A percentile compares a stretch with the other conserved stretches of the same genome.
Evolutionary conservation across 768 basidiomycete genomes (phyloP).

Genomic region (Pholiota molesta): DNA sequence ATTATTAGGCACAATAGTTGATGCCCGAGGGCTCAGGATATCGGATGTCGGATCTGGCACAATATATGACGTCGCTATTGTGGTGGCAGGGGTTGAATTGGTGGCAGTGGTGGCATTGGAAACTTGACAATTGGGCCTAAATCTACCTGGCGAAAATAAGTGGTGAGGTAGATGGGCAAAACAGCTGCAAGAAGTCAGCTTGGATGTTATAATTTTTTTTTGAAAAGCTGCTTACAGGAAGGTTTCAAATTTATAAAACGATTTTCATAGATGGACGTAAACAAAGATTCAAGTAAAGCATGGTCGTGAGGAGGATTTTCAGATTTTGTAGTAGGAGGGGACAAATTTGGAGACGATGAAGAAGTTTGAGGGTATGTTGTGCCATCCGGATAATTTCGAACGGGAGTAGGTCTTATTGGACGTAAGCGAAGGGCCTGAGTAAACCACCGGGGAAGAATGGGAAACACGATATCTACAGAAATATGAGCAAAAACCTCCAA

Average conservation of each 20-base stretch:
- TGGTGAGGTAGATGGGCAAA: constrained; percentile 69
- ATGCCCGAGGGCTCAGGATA: constrained; percentile 34
- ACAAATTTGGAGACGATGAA: constrained; percentile 25
- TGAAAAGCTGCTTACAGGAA: constrained; percentile 49
- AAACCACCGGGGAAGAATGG: constrained; percentile 77
- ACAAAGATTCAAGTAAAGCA: constrained; percentile 68
- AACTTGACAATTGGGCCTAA: constrained; percentile 63
- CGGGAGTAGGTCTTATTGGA: constrained; percentile 48
- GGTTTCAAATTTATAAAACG: constrained; percentile 75
- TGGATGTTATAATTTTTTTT: not conserved
- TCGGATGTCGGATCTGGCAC: constrained; percentile 37
- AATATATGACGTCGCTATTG: constrained; percentile 44
- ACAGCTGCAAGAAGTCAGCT: constrained; percentile 45
- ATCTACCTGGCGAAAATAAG: constrained; percentile 68
- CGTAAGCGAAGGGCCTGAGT: constrained; percentile 66
- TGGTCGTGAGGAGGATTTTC: constrained; percentile 59
- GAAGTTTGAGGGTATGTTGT: constrained; percentile 33
- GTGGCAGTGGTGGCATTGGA: constrained; percentile 71
- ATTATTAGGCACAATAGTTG: constrained; percentile 34
- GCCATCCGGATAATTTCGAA: constrained; percentile 51
- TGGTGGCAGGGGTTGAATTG: constrained; percentile 56
- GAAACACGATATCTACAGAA: constrained; percentile 69
- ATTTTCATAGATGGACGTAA: constrained; percentile 66
- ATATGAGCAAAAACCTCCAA: constrained; percentile 1
- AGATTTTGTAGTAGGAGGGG: constrained; percentile 8